A percentile compares a stretch with the other conserved stretches of the same genome.
These are phyloP conservation scores for Trichodelitschia bisporula DNA, from an alignment of 495 filamentous ascomycete genomes.

Conservation along the genomic window DNA sequence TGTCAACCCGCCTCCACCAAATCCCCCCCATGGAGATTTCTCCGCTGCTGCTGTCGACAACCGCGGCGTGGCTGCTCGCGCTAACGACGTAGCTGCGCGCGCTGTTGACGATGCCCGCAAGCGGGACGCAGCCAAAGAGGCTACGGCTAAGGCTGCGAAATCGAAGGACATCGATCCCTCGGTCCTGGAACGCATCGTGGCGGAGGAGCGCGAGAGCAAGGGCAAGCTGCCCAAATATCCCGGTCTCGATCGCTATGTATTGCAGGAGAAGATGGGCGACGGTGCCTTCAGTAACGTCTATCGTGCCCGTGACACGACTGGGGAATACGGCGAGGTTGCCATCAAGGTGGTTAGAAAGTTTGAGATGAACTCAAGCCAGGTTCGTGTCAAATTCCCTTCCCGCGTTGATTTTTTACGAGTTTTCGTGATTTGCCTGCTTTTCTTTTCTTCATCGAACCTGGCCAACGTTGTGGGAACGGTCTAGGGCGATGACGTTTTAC, in stretches of 20 bases:
- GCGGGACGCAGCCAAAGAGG: constrained; percentile 14
- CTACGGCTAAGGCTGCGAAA: constrained; percentile 21
- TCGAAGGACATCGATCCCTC: constrained; percentile 26
- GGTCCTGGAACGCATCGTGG: constrained; percentile 62
- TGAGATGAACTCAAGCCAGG: constrained; percentile 96
- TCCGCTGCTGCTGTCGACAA: constrained; percentile 33
- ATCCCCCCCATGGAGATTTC: constrained; percentile 16
- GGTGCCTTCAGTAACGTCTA: constrained; percentile 99
- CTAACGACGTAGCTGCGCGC: constrained; percentile 32
- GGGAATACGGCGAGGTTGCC: constrained; percentile 54
- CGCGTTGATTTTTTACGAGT: constrained; percentile 2
- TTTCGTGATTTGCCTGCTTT: constrained; percentile 8
- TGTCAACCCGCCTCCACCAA: constrained; percentile 17
- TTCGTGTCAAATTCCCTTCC: constrained; percentile 24
- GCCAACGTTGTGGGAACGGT: constrained; percentile 3
- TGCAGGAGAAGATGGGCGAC: constrained; percentile 96
- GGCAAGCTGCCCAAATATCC: constrained; percentile 80
- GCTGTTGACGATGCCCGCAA: constrained; percentile 23
- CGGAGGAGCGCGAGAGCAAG: constrained; percentile 66
- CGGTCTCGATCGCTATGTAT: constrained; percentile 68
- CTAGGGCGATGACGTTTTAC: constrained; percentile 62
- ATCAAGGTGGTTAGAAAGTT: constrained; percentile 98
- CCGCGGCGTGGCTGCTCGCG: constrained; percentile 37
- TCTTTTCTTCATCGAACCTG: constrained; percentile 1
- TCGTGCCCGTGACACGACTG: constrained; percentile 48